These are phyloP conservation scores for Salix dunnii DNA, from an alignment of 345 rosid genomes.

Conservation along the genomic window DNA sequence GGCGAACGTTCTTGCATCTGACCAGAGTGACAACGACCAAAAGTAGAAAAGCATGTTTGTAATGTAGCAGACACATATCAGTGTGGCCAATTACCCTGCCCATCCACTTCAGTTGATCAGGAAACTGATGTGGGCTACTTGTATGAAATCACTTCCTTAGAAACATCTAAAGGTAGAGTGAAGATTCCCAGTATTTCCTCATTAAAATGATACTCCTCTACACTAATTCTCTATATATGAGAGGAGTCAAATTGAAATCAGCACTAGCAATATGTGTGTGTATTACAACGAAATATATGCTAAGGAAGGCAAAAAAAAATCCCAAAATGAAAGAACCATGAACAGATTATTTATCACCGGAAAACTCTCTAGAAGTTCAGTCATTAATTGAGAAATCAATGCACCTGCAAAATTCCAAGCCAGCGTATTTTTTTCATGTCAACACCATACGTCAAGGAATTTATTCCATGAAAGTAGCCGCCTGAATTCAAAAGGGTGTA, in stretches of 20 bases:
- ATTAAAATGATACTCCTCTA: not conserved
- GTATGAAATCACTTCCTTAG: not conserved
- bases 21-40: not conserved
- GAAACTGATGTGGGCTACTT: not conserved
- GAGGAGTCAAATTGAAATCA: not conserved
- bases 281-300: not conserved
- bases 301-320: not conserved
- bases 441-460: constrained; percentile 43
- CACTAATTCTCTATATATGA: not conserved
- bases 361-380: not conserved
- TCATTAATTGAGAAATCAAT: not conserved
- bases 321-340: not conserved
- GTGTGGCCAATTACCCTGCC: not conserved
- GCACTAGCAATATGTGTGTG: not conserved
- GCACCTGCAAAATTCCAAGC: constrained; percentile 51
- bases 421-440: constrained; percentile 44
- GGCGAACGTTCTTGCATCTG: not conserved
- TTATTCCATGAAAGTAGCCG: constrained; percentile 44
- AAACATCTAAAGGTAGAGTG: not conserved
- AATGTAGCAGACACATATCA: no score
- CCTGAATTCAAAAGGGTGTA: constrained; percentile 25
- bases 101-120: not conserved
- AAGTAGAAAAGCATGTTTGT: not conserved
- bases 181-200: not conserved
- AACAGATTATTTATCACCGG: not conserved